These are phyloP conservation scores for Paraphaeosphaeria minitans DNA, from an alignment of 2,329 filamentous ascomycete genomes.

Conservation along the genomic window DNA sequence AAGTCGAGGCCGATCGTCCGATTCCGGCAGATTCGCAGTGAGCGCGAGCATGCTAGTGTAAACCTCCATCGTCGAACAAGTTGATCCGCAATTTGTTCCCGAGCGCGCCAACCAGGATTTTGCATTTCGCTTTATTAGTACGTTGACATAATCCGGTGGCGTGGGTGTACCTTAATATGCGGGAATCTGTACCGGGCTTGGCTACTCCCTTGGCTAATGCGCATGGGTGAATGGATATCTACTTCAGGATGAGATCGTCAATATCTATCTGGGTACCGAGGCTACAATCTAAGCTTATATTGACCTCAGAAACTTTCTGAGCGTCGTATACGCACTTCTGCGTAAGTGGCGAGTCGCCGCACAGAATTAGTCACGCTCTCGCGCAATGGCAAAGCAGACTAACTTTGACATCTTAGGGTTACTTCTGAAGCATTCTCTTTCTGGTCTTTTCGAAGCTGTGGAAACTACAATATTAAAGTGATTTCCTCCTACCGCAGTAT, in stretches of 20 bases:
- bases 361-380: not conserved
- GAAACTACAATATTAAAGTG: not conserved
- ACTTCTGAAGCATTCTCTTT: not conserved
- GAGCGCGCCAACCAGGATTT: not conserved
- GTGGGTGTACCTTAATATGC: constrained; percentile 10
- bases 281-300: constrained; percentile 1
- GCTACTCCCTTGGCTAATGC: constrained; percentile 7
- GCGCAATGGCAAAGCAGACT: not conserved
- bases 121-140: not conserved
- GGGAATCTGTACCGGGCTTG: constrained; percentile 1
- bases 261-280: not conserved
- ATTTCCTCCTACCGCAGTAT: not conserved
- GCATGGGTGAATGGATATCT: constrained; percentile 2
- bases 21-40: not conserved
- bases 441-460: not conserved
- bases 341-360: not conserved
- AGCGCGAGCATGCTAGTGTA: not conserved
- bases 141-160: not conserved
- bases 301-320: not conserved
- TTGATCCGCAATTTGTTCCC: not conserved
- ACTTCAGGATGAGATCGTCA: constrained; percentile 3
- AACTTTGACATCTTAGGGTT: not conserved
- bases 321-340: not conserved
- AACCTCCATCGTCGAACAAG: not conserved
- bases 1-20: not conserved